Percentiles rank a stretch among this genome's conserved stretches.
Conservation (phyloP, 202 grass and related monocot genomes). For the Zizania palustris region DNA sequence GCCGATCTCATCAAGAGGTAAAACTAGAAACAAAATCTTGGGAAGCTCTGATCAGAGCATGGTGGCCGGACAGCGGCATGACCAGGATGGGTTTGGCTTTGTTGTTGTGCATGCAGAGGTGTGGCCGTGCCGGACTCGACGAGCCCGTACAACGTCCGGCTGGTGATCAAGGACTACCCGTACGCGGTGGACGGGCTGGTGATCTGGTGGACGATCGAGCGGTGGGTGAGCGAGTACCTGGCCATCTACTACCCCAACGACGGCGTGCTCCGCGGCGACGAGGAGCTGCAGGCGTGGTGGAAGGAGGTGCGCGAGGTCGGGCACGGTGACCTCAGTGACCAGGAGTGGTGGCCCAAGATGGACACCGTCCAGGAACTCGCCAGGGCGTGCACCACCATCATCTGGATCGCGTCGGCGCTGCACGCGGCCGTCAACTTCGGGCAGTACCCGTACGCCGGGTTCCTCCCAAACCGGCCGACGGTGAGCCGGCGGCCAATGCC, state of each 20-base stretch:
- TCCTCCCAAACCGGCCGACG: conserved; percentile 74
- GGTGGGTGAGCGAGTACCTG: conserved; percentile 80
- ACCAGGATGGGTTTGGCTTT: not conserved
- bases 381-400: conserved; percentile 71
- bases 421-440: conserved; percentile 90
- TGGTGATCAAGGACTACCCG: conserved; percentile 92
- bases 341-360: conserved; percentile 78
- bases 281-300: conserved; percentile 83
- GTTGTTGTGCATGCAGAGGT: conserved; percentile 50
- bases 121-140: conserved; percentile 51
- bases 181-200: conserved; percentile 75
- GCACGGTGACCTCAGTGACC: conserved; percentile 72
- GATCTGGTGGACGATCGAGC: conserved; percentile 72
- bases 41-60: not conserved
- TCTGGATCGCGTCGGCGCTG: conserved; percentile 79
- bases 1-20: conserved; percentile 81
- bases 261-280: conserved; percentile 43
- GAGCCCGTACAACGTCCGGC: conserved; percentile 46
- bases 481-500: conserved; percentile 72
- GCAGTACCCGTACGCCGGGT: conserved; percentile 79
- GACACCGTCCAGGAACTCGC: conserved; percentile 48
- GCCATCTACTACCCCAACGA: conserved; percentile 70
- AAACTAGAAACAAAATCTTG: not conserved
- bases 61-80: not conserved
- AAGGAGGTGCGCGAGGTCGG: conserved; percentile 74